These are phyloP conservation scores for Ettlia oleoabundans DNA, from an alignment of 139 green algal species.

Conservation along the genomic window DNA sequence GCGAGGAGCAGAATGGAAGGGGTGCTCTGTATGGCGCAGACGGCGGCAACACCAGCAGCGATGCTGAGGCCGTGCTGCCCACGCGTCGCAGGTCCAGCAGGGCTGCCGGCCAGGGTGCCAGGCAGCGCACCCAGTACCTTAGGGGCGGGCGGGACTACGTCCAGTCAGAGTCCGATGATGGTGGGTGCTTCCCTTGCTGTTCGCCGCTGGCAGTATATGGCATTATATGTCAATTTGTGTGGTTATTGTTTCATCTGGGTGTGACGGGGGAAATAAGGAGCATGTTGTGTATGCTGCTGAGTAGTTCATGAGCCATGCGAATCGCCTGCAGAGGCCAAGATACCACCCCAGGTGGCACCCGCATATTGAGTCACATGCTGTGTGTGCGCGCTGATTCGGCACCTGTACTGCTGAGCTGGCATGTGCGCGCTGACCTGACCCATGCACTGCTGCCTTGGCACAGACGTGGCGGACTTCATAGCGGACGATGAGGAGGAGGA, in stretches of 20 bases:
- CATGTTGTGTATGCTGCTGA: too few species aligned
- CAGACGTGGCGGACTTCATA: slow-evolving; percentile 31
- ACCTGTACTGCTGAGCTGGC: not conserved
- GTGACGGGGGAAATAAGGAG: too few species aligned
- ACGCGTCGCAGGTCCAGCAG: not conserved
- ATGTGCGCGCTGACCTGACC: not conserved
- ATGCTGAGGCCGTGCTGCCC: not conserved
- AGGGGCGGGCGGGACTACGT: slow-evolving; percentile 5
- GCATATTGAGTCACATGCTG: too few species aligned
- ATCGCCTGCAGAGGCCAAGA: not conserved
- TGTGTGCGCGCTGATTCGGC: too few species aligned
- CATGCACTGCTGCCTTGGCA: not conserved
- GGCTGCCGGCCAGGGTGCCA: not conserved
- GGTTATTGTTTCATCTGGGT: too few species aligned
- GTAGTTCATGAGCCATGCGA: too few species aligned
- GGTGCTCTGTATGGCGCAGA: too few species aligned
- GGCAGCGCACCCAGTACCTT: not conserved
- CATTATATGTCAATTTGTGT: too few species aligned
- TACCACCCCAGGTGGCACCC: not conserved
- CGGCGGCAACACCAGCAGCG: not conserved
- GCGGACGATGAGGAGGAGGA: not conserved
- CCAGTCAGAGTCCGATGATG: slow-evolving; percentile 13
- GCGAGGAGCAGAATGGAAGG: not conserved
- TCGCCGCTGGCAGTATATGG: too few species aligned
- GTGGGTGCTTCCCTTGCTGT: too few species aligned